Percentiles rank a stretch among this genome's conserved stretches.
These are phyloP conservation scores for Alternaria sp. DNA, from an alignment of 2,329 filamentous ascomycete species.

Conservation along the genomic window DNA sequence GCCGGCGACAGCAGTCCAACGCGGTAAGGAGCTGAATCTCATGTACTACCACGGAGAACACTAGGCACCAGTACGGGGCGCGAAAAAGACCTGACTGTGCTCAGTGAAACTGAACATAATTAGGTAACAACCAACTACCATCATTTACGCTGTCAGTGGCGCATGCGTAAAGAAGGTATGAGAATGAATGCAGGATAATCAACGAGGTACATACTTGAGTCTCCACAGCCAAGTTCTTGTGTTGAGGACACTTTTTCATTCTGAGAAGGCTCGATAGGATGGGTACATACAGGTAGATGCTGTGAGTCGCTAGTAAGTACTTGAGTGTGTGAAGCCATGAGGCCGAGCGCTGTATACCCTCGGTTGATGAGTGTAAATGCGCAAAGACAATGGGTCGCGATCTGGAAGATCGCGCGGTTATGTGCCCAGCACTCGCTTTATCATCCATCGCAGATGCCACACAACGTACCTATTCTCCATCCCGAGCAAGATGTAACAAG, in stretches of 20 bases:
- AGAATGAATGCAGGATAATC: background rate
- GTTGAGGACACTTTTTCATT: too few relatives aligned
- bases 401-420: background rate
- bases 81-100: fast-evolving
- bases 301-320: too few relatives aligned
- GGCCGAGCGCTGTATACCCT: background rate
- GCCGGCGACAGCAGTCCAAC: background rate
- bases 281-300: too few relatives aligned
- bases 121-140: too few relatives aligned
- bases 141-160: background rate
- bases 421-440: background rate
- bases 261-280: too few relatives aligned
- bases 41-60: background rate
- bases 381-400: background rate
- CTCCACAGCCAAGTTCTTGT: too few relatives aligned
- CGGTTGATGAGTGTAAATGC: background rate
- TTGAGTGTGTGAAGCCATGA: too few relatives aligned
- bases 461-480: background rate
- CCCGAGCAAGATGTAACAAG: background rate
- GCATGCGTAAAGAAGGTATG: background rate
- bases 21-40: fast-evolving
- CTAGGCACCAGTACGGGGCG: background rate
- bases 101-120: background rate
- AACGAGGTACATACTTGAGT: too few relatives aligned
- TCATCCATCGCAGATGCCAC: background rate